Base-by-base conservation (phyloP, 2,329 filamentous ascomycete species). In the Xylaria digitata region DNA sequence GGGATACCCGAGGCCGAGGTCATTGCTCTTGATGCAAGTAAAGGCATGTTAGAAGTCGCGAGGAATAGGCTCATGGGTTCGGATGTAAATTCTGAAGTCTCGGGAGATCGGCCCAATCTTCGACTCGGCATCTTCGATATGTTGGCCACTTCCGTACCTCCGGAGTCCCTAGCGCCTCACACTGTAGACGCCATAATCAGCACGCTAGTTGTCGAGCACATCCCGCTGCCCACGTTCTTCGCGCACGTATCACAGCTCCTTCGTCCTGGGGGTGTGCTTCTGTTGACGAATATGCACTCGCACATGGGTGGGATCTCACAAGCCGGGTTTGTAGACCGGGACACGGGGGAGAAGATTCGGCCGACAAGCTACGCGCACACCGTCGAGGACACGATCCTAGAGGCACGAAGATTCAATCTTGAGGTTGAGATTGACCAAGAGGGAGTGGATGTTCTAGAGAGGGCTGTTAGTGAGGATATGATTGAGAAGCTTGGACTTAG, bases 251-350 rank as follows among this genome's bases (percentile, higher is more conserved):
- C 79, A 0, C 70, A 72, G 11, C 76, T 86, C 0, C 75, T 90
- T 17, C 77, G 81, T 5, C 78, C 79, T 0, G 82, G 82, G 0
- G 87, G 85, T 0, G 76, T 83, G 54, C 77, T 89, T 5, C 78
- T 90, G 9, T 72, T 91, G n/a, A 90, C 88, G 0, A 91, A 90
- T 72, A 91, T 91, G 89, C 89, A 91, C 74, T 77, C 82, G 1
- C 85, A 90, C 2, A 90, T 91, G 88, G 88, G 87, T 1, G 68
- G 69, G 15, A 80, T 83, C 17, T 85, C 84, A 30, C 87, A 89
- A 73, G 89, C 89, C 0, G 89, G 89, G 0, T 91, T 91, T 72
- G 80, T 87, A 13, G 86, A 88, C 73, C 75, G 76, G 6, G 77
- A 76, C 19, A 82, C 83, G 0, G 84, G 83, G 4, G 79, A 82